Evolutionary conservation across 139 green algal species (phyloP), one percentile per base, ranked within the genome.

Genomic region (Coelastrella sp.): DNA sequence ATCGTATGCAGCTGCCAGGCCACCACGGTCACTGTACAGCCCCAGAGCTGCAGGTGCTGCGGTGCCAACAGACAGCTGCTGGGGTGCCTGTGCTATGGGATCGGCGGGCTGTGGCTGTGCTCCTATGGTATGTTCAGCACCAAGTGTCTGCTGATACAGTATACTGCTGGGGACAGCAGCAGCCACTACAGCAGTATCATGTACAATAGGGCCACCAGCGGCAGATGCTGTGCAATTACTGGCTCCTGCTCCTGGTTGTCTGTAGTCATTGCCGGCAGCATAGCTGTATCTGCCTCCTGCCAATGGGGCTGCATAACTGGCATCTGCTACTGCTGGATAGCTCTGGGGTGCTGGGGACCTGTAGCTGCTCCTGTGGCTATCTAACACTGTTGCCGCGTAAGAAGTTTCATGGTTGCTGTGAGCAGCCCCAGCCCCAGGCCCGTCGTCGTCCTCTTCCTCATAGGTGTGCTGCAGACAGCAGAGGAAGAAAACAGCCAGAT

Each of bases 381-480:
- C 1, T n/a, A 22, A 9, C 74, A 59, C 59, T 73, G 80, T 24
- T 86, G 80, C 80, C 9, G 58, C 80, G 56, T 72, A 65, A 70
- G 19, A 7, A 27, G 8, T 8, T 15, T 49, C 78, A 14, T 66
- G 35, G 22, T 25, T 66, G 10, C 15, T 56, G 49, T 66, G 7
- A 25, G 78, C 78, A 70, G 17, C 49, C 11, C 10, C 78, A 25
- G 57, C 80, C 9, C 22, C 80, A 73, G n/a, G 7, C 8, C 7
- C 80, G 56, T 81, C 66, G 9, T 80, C 84, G 59, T 80, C 84
- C 22, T 73, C 60, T 49, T 72, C 84, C 19, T 88, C 84, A 25
- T 88, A 88, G 17, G 84, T 19, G 60, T 88, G 84, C 84, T 88
- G 84, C 84, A 80, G 68, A 22, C 58, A 56, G 19, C 59, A 75